Base-by-base conservation (phyloP, 2,329 filamentous ascomycete genomes). In the Aspergillus candidus region DNA sequence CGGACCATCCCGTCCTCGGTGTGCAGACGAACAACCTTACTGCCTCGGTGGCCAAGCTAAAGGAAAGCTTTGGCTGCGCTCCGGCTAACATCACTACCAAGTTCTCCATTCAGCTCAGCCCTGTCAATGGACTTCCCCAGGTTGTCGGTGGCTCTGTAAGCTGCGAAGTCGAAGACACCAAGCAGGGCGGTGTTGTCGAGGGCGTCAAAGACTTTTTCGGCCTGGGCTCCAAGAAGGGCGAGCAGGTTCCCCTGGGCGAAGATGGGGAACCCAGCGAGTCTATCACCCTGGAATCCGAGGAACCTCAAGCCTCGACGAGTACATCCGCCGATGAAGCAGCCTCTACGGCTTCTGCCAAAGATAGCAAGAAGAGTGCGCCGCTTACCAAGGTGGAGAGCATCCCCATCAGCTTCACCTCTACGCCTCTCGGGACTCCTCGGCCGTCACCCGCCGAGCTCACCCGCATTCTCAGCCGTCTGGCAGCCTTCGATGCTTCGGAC, bases 131-230 rank as follows among this genome's bases (percentile, higher is more conserved):
- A 30, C 81, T 94, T 54, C 88, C 94, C 3, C 84, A 90, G 49
- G 77, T 97, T 40, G 67, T 78, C 44, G 80, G 80, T 56, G 86
- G 85, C n/a, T 77, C 77, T 44, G 83, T 93, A 5, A 90, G 90
- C 64, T 98, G 93, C 60, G 87, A 94, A 63, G 79, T 84, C 18
- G 86, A 94, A 41, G 77, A 76, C 7, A 81, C 83, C 37, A 80
- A 80, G 67, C 88, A 89, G 64, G 87, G 86, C 51, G 83, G 84
- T 40, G 79, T 97, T 38, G 86, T 96, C 38, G 91, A 95, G 60
- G 90, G 88, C 35, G 88, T 97, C 53, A 98, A 98, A 76, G 94
- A 90, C 52, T 79, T 96, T 50, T 94, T 98, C 61, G 93, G 93
- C 5, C 90, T 97, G 62, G 93, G 91, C 18, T 86, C 86, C 59